Evolutionary conservation across 164 flowering plant genomes (phyloP).

Genomic region (Stephania japonica): DNA sequence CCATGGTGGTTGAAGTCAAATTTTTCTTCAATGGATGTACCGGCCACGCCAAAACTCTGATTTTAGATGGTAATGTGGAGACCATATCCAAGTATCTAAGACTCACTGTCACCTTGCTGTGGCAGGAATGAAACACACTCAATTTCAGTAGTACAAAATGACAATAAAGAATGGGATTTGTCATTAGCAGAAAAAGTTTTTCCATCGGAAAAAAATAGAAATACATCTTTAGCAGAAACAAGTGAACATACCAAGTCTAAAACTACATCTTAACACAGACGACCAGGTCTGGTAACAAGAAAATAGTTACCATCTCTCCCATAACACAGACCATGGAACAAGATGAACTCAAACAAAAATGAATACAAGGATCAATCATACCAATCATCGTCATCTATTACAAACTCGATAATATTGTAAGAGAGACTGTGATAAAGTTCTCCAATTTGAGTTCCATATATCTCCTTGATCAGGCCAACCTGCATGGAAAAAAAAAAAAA

Average conservation of each 20-base stretch:
- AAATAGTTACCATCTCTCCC: background rate
- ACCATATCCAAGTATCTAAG: conserved; percentile 72
- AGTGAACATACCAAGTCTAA: background rate
- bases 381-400: conserved; percentile 68
- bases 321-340: background rate
- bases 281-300: background rate
- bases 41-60: conserved; percentile 78
- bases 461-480: conserved; percentile 85
- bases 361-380: conserved; percentile 24
- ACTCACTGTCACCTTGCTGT: conserved; percentile 79
- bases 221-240: background rate
- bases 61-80: conserved; percentile 58
- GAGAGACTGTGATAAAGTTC: conserved; percentile 92
- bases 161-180: background rate
- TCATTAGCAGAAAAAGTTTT: background rate
- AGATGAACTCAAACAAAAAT: background rate
- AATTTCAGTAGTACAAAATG: background rate
- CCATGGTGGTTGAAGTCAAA: conserved; percentile 10
- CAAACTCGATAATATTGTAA: conserved; percentile 75
- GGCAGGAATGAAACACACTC: conserved; percentile 10
- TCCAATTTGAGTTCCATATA: conserved; percentile 77
- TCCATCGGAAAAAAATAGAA: background rate
- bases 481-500: conserved; percentile 22
- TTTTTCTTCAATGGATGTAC: conserved; percentile 34
- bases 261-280: background rate